phyloP scores from a whole-genome alignment of 345 rosid genomes.

The Odontarrhena argentea region DNA sequence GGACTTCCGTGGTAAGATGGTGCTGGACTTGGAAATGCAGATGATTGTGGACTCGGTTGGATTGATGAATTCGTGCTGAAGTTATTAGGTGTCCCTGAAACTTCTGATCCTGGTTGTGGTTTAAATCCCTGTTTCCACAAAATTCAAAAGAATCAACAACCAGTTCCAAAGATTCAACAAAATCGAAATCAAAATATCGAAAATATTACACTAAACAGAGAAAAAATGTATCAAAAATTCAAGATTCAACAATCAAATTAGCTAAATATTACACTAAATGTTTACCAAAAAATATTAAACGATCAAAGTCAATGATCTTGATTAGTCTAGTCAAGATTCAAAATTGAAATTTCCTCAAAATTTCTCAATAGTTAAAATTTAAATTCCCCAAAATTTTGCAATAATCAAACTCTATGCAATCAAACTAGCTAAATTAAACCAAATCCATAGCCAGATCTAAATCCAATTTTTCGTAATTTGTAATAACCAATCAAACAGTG shows the following conservation, averaged over 20 bases:
- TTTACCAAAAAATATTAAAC: no score
- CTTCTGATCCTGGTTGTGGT: conserved; percentile 57
- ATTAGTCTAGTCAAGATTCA: conserved; percentile 1
- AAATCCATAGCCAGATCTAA: conserved; percentile 19
- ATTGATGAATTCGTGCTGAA: conserved; percentile 69
- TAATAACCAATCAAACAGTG: conserved; percentile 26
- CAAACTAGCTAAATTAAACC: no score
- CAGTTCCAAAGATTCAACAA: background rate
- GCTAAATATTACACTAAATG: no score
- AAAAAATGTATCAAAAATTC: no score
- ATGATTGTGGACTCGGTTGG: conserved; percentile 83
- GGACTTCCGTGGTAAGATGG: conserved; percentile 85
- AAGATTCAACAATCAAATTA: background rate
- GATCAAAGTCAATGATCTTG: conserved; percentile 25
- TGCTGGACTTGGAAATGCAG: conserved; percentile 70
- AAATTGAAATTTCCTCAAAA: background rate
- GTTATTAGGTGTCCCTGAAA: conserved; percentile 51
- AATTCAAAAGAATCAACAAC: conserved; percentile 2
- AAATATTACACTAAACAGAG: background rate
- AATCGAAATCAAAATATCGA: background rate
- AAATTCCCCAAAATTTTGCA: no score
- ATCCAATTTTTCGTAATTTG: background rate
- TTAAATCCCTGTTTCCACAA: conserved; percentile 67
- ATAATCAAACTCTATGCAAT: no score
- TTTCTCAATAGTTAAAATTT: background rate